Evolutionary conservation across 805 yeast species (phyloP).

Genomic region (Pichia kluyveri): DNA sequence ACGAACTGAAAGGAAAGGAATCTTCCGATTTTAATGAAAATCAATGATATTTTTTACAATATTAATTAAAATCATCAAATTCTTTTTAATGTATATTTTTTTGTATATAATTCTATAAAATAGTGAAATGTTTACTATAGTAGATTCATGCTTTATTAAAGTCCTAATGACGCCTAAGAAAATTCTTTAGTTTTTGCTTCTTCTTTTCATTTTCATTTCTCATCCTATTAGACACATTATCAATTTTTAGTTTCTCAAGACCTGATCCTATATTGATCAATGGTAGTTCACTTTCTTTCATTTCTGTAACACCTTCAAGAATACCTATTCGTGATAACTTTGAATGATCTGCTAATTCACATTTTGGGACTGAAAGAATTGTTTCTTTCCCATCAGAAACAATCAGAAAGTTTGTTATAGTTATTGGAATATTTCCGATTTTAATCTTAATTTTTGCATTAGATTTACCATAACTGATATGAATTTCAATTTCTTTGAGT

Average conservation of each 20-base stretch:
- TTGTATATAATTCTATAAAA: too few species aligned
- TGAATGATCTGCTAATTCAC: background rate
- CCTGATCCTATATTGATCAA: slow-evolving; percentile 1
- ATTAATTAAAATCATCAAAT: too few species aligned
- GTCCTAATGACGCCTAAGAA: too few species aligned
- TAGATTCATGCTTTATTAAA: background rate
- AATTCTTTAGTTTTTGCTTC: background rate
- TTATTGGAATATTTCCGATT: background rate
- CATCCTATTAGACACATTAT: slow-evolving; percentile 3
- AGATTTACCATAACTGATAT: background rate
- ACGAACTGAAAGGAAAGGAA: background rate
- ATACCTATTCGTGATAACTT: background rate
- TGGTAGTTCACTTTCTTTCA: slow-evolving; percentile 1
- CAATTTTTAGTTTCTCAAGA: slow-evolving; percentile 2
- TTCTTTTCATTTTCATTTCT: slow-evolving; percentile 3
- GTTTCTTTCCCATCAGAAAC: slow-evolving; percentile 1
- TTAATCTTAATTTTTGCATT: background rate
- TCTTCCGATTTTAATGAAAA: too few species aligned
- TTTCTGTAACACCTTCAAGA: slow-evolving; percentile 1
- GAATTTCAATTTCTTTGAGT: background rate
- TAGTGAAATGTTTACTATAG: too few species aligned
- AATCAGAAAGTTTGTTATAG: slow-evolving; percentile 1
- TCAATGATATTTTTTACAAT: too few species aligned
- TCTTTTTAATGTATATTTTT: too few species aligned
- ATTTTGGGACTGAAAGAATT: background rate